Percentiles rank a stretch among this genome's conserved stretches.
Conservation (phyloP, 2,329 filamentous ascomycete genomes). For the Zasmidium angulare region DNA sequence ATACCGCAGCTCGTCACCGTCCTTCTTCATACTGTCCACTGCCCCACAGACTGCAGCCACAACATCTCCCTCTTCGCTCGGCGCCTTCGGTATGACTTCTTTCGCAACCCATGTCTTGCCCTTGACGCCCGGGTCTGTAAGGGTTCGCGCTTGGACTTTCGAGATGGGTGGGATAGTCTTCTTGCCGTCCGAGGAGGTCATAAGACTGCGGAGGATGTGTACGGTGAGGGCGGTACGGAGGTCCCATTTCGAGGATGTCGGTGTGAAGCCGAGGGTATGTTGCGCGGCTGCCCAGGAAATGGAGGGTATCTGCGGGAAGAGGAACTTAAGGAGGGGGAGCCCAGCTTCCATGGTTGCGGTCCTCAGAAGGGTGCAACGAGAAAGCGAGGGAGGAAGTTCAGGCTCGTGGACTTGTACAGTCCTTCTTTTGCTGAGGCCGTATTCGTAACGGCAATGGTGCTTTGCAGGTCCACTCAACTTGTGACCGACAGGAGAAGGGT, state of each 20-base stretch:
- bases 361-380: no score
- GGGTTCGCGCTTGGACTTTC: conserved; percentile 62
- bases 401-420: no score
- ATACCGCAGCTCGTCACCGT: conserved; percentile 36
- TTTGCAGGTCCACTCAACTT: no score
- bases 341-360: conserved; percentile 8
- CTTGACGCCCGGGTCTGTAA: conserved; percentile 67
- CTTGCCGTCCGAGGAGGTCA: conserved; percentile 44
- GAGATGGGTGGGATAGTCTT: conserved; percentile 54
- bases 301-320: conserved; percentile 61
- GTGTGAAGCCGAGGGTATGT: conserved; percentile 67
- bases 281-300: conserved; percentile 61
- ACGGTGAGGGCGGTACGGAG: conserved; percentile 72
- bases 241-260: conserved; percentile 74
- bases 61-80: conserved; percentile 45
- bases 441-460: no score
- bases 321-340: conserved; percentile 30
- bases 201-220: conserved; percentile 66
- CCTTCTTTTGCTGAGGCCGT: no score
- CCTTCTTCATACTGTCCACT: conserved; percentile 55
- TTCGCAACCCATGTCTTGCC: conserved; percentile 80
- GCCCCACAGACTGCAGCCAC: conserved; percentile 43
- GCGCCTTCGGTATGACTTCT: conserved; percentile 61
- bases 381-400: no score
- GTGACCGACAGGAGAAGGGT: not conserved